Base-by-base conservation (phyloP, 805 yeast species). In the Suhomyces canberraensis region DNA sequence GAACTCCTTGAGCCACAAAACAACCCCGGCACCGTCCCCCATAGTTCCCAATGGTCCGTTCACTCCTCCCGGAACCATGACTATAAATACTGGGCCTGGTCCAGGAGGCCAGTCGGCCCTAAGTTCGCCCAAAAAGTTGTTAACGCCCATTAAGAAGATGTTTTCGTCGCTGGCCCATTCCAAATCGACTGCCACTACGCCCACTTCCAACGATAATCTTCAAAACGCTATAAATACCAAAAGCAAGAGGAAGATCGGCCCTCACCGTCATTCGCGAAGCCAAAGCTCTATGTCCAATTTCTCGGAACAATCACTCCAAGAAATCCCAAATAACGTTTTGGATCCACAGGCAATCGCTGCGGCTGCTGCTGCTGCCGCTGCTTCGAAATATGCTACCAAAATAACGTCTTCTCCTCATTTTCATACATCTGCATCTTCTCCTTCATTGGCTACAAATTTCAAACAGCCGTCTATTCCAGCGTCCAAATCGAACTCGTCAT, bases 101-200 rank as follows among this genome's bases (percentile, higher is more conserved):
- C 11, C 18, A 16, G 27, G 28, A 15, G 25, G 22, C 2, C 37
- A 27, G 8, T 16, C 44, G 6, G 16, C 19, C 3, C 19, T 38
- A 11, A 40, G 41, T 31, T 54, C 59, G 11, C 60, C 61, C 14
- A 55, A 56, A 34, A 53, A 53, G 41, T 49, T 56, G 22, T 39
- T 56, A 24, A 54, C 57, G 3, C 61, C 61, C 11, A 56, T 56
- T 24, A 53, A 51, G 45, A 56, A 54, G 41, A 18, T 47, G 45
- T 56, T 51, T 40, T 47, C 44, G 43, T 51, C 25, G 42, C 46
- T 36, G 30, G 46, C 43, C 34, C 38, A 33, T 21, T 24, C 44
- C 17, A 49, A 40, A 30, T 31, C 47, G 11, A n/a, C 33, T 8
- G 29, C 28, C 11, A 27, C 41, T 11, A 38, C 42, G 1, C 39